Percentiles rank a stretch among this genome's conserved stretches.
Conservation (phyloP, 169 alveolate genomes). For the Theileria sp. region DNA sequence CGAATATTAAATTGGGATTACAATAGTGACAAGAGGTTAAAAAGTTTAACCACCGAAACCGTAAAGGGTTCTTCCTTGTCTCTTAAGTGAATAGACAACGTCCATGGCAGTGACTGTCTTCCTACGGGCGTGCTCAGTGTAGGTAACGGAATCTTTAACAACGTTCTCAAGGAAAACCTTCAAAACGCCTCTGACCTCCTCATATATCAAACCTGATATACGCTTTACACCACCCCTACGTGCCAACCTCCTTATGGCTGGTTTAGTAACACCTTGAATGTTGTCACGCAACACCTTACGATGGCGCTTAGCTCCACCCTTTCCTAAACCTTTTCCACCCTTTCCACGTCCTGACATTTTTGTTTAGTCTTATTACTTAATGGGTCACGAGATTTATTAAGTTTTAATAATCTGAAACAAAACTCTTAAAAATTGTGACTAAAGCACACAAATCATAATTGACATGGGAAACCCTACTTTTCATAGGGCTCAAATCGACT, state of each 20-base stretch:
- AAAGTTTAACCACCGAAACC: slow-evolving; percentile 97
- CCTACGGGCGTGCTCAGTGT: slow-evolving; percentile 99
- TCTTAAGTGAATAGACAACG: slow-evolving; percentile 98
- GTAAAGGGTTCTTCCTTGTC: slow-evolving; percentile 99
- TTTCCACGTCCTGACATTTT: slow-evolving; percentile 95
- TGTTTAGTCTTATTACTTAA: slow-evolving; percentile 55
- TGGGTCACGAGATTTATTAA: slow-evolving; percentile 26
- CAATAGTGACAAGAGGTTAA: slow-evolving; percentile 16
- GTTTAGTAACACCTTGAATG: slow-evolving; percentile 99
- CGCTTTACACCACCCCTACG: slow-evolving; percentile 99
- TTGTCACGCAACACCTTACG: slow-evolving; percentile 95
- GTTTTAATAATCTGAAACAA: slow-evolving; percentile 21
- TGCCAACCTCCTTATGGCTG: slow-evolving; percentile 99
- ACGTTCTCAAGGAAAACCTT: slow-evolving; percentile 97
- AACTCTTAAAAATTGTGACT: slow-evolving; percentile 70
- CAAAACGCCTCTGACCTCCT: slow-evolving; percentile 97
- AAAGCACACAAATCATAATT: slow-evolving; percentile 12
- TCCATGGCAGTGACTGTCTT: slow-evolving; percentile 99
- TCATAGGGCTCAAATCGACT: slow-evolving; percentile 6
- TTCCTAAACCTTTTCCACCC: slow-evolving; percentile 99
- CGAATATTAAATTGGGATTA: slow-evolving; percentile 41
- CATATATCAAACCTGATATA: slow-evolving; percentile 97
- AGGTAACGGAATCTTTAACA: slow-evolving; percentile 98
- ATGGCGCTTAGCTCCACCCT: slow-evolving; percentile 98
- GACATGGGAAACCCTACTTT: slow-evolving; percentile 12